Conservation (phyloP, 441 rosid species). For the Gossypium gossypioides region DNA sequence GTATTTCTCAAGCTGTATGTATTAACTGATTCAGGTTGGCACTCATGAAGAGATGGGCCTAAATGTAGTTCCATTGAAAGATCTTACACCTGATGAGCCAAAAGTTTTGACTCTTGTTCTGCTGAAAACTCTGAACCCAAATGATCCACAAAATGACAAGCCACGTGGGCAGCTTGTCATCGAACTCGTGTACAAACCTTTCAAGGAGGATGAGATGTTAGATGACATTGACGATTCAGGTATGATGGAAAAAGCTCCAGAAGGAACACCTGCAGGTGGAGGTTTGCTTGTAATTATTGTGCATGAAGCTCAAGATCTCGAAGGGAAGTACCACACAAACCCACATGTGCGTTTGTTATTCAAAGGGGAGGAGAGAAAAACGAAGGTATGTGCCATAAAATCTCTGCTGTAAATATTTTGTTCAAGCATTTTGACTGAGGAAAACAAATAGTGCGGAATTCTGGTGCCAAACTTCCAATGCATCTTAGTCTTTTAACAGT, state of each 20-base stretch:
- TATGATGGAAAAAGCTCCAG: conserved; percentile 52
- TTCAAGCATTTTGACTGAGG: not conserved
- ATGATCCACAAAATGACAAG: conserved; percentile 43
- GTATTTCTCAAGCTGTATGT: conserved; percentile 9
- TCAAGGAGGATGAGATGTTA: conserved; percentile 35
- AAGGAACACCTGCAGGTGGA: conserved; percentile 54
- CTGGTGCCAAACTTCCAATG: not conserved
- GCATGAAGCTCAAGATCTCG: conserved; percentile 62
- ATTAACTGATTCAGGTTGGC: conserved; percentile 34
- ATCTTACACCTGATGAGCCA: conserved; percentile 51
- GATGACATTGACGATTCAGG: conserved; percentile 27
- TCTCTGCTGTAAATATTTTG: not conserved
- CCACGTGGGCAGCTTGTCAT: conserved; percentile 47
- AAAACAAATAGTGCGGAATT: not conserved
- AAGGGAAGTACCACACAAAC: conserved; percentile 65
- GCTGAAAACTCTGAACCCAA: conserved; percentile 48
- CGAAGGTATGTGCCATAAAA: conserved; percentile 33
- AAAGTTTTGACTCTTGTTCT: conserved; percentile 42
- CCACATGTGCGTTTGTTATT: conserved; percentile 51
- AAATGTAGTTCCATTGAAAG: conserved; percentile 41
- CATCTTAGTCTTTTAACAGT: not conserved
- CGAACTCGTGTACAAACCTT: conserved; percentile 48
- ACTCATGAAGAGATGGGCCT: conserved; percentile 58
- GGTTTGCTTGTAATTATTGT: conserved; percentile 53
- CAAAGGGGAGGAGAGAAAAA: conserved; percentile 56